Evolutionary conservation across 306 rosid species (phyloP).

Genomic region (Abrus pulchellus): DNA sequence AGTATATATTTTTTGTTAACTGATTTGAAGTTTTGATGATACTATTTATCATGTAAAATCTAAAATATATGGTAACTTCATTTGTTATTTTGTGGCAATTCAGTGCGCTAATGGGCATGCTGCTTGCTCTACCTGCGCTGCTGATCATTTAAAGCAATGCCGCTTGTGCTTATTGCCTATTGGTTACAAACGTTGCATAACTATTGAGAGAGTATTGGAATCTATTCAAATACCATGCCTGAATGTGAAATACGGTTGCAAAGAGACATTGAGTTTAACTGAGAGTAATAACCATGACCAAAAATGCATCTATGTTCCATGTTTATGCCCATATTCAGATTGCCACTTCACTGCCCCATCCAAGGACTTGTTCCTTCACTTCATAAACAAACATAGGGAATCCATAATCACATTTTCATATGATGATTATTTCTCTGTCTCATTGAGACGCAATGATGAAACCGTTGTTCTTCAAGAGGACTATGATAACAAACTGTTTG

Average conservation of each 20-base stretch:
- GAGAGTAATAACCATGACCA: slow-evolving; percentile 55
- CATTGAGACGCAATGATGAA: slow-evolving; percentile 16
- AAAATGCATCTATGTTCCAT: slow-evolving; percentile 59
- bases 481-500: slow-evolving; percentile 49
- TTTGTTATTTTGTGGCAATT: no score
- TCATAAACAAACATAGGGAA: slow-evolving; percentile 46
- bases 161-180: slow-evolving; percentile 57
- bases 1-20: no score
- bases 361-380: slow-evolving; percentile 52
- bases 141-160: background rate
- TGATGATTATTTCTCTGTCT: slow-evolving; percentile 34
- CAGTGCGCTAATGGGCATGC: no score
- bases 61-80: no score
- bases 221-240: slow-evolving; percentile 58
- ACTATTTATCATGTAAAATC: no score
- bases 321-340: slow-evolving; percentile 58
- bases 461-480: slow-evolving; percentile 58
- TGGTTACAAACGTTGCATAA: slow-evolving; percentile 67
- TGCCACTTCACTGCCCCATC: slow-evolving; percentile 57
- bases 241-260: slow-evolving; percentile 64
- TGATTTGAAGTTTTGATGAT: no score
- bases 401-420: slow-evolving; percentile 48
- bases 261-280: slow-evolving; percentile 40
- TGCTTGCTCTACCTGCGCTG: no score
- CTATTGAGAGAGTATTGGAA: slow-evolving; percentile 68